Evolutionary conservation across 257 asterid genomes (phyloP), one percentile per base, ranked within the genome.

Genomic region (Eustoma russellianum): DNA sequence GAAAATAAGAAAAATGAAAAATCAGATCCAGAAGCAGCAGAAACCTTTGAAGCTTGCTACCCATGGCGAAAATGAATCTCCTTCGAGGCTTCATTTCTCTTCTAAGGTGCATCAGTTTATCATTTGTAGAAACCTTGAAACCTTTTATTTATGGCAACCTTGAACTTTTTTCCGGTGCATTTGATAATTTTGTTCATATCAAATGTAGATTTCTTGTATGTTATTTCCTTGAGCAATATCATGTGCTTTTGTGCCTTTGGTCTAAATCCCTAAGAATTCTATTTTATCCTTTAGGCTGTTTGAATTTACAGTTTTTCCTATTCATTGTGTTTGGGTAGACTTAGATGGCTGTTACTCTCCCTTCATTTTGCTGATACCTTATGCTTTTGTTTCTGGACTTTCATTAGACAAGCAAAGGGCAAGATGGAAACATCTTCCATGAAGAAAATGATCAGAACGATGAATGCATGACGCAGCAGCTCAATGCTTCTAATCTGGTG

Each of bases 1-100:
- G 70, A 74, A 66, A 54, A 82, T 77, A 69, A 82, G 73, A 69
- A 75, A 66, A 41, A 76, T 70, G 58, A 50, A n/a, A 19, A 40
- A 41, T 62, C 70, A 66, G 68, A 53, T 66, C 46, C 72, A 67
- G 58, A 80, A 70, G 59, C 61, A 61, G 7, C 46, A 59, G 55
- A 78, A 81, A 74, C 66, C 71, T 66, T 52, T 66, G 63, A 77
- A 70, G 44, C 67, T 34, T 57, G 69, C 65, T 73, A 51, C 74
- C 51, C 71, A 57, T 40, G 62, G 70, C 28, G 81, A 65, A 58
- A 65, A 55, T 41, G 64, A 74, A 46, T 60, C 57, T 63, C 62
- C 68, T 61, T 52, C 62, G n/a, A 24, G 30, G 30, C 30, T 24
- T 24, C 30, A 24, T 24, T 24, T 24, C 30, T 24, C 30, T 24